Percentiles rank a stretch among this genome's conserved stretches.
phyloP scores from a whole-genome alignment of 192 early-diverging fungal species.

The Radiomyces spectabilis region DNA sequence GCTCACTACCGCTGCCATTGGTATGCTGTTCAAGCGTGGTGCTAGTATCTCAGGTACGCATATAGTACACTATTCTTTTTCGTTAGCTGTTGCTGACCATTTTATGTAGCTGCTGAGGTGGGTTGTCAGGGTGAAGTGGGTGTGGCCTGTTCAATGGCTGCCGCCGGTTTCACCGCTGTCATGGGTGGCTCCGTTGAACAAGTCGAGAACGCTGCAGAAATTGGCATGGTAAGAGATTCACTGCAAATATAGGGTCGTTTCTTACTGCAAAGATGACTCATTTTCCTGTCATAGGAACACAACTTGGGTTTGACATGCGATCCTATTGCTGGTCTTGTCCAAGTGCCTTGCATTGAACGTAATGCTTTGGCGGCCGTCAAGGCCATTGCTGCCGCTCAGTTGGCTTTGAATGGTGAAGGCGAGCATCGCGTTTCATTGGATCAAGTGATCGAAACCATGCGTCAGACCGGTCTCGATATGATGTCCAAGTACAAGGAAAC shows the following conservation, averaged over 20 bases:
- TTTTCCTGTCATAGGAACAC: constrained; percentile 38
- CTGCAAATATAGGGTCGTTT: not conserved
- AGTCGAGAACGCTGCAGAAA: constrained; percentile 95
- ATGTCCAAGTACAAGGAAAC: constrained; percentile 97
- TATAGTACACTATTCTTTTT: not conserved
- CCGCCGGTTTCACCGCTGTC: constrained; percentile 90
- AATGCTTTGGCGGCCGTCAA: constrained; percentile 94
- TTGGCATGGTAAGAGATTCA: constrained; percentile 61
- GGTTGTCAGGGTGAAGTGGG: constrained; percentile 98
- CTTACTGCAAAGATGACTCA: not conserved
- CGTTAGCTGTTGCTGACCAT: too few relatives aligned
- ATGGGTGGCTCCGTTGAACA: constrained; percentile 88
- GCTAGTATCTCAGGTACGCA: constrained; percentile 68
- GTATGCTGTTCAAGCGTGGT: constrained; percentile 95
- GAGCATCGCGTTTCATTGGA: constrained; percentile 85
- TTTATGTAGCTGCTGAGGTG: constrained; percentile 71
- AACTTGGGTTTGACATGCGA: constrained; percentile 82
- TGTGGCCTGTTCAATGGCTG: constrained; percentile 95
- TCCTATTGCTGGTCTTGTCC: constrained; percentile 86
- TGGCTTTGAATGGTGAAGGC: constrained; percentile 92
- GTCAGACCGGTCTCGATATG: constrained; percentile 88
- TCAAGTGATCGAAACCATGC: constrained; percentile 94
- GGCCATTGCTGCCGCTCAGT: constrained; percentile 91
- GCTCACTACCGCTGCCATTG: constrained; percentile 87
- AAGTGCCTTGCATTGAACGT: constrained; percentile 95